Evolutionary conservation across 495 filamentous ascomycete species (phyloP).

Genomic region (Podospora australis): DNA sequence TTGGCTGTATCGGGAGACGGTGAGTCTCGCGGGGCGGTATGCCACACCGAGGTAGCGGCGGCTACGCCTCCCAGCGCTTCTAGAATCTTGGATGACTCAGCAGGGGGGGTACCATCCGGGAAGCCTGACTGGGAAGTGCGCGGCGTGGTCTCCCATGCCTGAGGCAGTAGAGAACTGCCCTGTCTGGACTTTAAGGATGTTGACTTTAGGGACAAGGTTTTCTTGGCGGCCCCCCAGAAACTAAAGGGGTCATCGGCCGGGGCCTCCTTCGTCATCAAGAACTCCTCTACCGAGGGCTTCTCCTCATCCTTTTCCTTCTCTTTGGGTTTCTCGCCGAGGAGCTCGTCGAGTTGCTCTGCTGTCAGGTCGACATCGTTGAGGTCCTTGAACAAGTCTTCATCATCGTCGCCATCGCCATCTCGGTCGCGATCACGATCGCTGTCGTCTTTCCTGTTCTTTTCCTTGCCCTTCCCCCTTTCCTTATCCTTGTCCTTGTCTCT

Average conservation of each 20-base stretch:
- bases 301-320: constrained; percentile 11
- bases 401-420: constrained; percentile 9
- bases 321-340: constrained; percentile 16
- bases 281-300: constrained; percentile 12
- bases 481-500: constrained; percentile 12
- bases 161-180: constrained; percentile 12
- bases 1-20: constrained; percentile 27
- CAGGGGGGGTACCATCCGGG: constrained; percentile 20
- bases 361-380: constrained; percentile 37
- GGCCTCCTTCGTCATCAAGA: neutral
- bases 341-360: constrained; percentile 31
- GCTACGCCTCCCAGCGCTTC: constrained; percentile 27
- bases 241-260: constrained; percentile 34
- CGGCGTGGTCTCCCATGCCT: constrained; percentile 5
- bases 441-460: constrained; percentile 17
- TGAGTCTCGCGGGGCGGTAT: constrained; percentile 18
- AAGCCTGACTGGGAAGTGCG: constrained; percentile 10
- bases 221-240: constrained; percentile 43
- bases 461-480: constrained; percentile 13
- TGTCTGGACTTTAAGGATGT: constrained; percentile 30
- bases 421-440: constrained; percentile 15
- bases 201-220: constrained; percentile 17
- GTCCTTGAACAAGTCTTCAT: constrained; percentile 29
- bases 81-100: constrained; percentile 37
- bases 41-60: constrained; percentile 25